Conservation (phyloP, 2,329 filamentous ascomycete genomes). For the Pestalotiopsis sp. region DNA sequence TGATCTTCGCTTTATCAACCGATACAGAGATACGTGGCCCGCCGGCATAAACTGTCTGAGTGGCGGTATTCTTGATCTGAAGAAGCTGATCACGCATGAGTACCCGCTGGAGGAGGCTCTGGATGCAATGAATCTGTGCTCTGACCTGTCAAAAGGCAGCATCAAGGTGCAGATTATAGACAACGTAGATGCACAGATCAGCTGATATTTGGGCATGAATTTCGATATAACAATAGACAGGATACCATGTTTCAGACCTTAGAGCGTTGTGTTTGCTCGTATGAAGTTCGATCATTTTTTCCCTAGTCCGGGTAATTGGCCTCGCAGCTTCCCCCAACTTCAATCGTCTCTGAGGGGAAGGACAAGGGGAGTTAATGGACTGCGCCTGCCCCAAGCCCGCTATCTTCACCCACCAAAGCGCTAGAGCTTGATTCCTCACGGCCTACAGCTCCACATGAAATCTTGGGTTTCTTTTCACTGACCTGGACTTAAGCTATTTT, state of each 20-base stretch:
- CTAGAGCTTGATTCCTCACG: background rate
- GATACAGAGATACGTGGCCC: conserved; percentile 72
- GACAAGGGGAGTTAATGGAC: background rate
- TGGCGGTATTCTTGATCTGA: conserved; percentile 63
- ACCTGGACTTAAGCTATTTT: background rate
- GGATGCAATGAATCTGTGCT: conserved; percentile 57
- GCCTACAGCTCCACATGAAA: background rate
- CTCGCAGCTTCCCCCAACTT: background rate
- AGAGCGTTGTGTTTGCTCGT: too few species aligned
- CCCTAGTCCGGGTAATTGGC: too few species aligned
- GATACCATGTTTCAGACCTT: background rate
- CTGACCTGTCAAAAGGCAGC: conserved; percentile 53
- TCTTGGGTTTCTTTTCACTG: background rate
- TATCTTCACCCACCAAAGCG: background rate
- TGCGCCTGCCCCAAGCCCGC: background rate
- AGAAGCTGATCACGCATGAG: conserved; percentile 64
- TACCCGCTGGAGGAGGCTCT: conserved; percentile 65
- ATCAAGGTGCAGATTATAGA: conserved; percentile 67
- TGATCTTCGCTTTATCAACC: conserved; percentile 71
- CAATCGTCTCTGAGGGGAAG: background rate
- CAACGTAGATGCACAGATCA: conserved; percentile 33
- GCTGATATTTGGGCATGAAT: background rate
- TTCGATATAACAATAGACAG: background rate
- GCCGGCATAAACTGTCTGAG: conserved; percentile 63
- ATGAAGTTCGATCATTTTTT: too few species aligned